Base-by-base conservation (phyloP, 2,329 filamentous ascomycete species). In the Monosporascus sp. region DNA sequence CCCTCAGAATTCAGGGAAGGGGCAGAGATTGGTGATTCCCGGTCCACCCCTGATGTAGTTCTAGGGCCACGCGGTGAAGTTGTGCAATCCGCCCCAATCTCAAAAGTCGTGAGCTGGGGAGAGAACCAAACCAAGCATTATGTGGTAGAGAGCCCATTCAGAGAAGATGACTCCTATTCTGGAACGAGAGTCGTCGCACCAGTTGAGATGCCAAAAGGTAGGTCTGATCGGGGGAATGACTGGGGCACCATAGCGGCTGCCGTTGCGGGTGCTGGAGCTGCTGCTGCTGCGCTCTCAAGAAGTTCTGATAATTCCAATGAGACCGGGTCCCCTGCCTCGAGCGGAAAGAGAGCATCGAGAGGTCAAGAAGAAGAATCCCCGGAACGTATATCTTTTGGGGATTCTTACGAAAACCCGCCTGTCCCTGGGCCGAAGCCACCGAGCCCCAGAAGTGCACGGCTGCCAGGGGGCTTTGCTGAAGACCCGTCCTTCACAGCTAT, bases 401-500 rank as follows among this genome's bases (percentile, higher is more conserved):
- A 76, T 38, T 61, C 72, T 2, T 73, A 75, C 38, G 73, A 73
- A 17, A 68, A 67, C 7, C 78, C 80, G 17, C 80, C 80, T 27
- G 64, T 76, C 20, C 76, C 81, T 19, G 84, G 85, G 3, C 80
- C 83, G 3, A 85, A 86, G 61, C 80, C 81, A 8, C 58, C 71
- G 11, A 76, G 72, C 56, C 74, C 76, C n/a, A 71, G 72, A 49
- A 61, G 64, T 20, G 65, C 76, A 44, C 77, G 81, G 53, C 81
- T 87, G 68, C 85, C 86, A 24, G 87, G 86, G 20, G 73, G 79
- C 9, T 91, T 88, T 62, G 81, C 74, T 1, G 80, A 86, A 53
- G 87, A 90, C 60, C 71, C 87, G 8, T 84, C 84, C 50, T 90
- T 91, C 59, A 83, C 85, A 7, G 87, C 87, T 27, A 83, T 81